Evolutionary conservation across 257 asterid species (phyloP), one percentile per base, ranked within the genome.

Genomic region (Nyctanthes arbortristis): DNA sequence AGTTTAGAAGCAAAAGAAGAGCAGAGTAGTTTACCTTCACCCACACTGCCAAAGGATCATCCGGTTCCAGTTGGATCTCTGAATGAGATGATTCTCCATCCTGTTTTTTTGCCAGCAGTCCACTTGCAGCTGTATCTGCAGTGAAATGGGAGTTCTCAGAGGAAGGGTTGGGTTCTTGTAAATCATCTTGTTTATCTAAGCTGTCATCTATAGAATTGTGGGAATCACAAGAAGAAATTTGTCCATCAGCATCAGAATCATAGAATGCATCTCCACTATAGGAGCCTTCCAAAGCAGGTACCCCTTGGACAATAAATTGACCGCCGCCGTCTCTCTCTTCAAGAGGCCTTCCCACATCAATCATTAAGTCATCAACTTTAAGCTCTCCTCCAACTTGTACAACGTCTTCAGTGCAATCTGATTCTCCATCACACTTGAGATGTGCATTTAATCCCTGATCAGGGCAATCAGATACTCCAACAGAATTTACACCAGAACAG

Each of bases 11-110:
- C 67, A 40, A 37, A 37, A 71, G 31, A 60, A 66, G 43, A 33
- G 20, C 13, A 61, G 68, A 69, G 31, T 24, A 61, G 43, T 59
- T 36, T 81, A 94, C 99, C 97, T 94, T 94, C 52, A 91, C 97
- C 99, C 99, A 94, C 64, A 94, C 97, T 22, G 99, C 96, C 68
- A 81, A 78, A 58, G 97, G 81, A 63, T 87, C 92, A 70, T 84
- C 97, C 63, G 67, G 79, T 80, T 85, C 93, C n/a, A 87, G 73
- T 70, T 73, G 80, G 52, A 78, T 75, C 65, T 77, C 88, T 0
- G 81, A 71, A 62, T 61, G 79, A 47, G 79, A 79, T 67, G 81
- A 70, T 61, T 72, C 75, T 56, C 74, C 75, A 80, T 81, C 91
- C 69, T 68, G 85, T 79, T 67, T 69, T 67, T 70, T 72, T 72